Conservation (phyloP, 1,284 basidiomycete genomes). For the Mixia osmundae region DNA sequence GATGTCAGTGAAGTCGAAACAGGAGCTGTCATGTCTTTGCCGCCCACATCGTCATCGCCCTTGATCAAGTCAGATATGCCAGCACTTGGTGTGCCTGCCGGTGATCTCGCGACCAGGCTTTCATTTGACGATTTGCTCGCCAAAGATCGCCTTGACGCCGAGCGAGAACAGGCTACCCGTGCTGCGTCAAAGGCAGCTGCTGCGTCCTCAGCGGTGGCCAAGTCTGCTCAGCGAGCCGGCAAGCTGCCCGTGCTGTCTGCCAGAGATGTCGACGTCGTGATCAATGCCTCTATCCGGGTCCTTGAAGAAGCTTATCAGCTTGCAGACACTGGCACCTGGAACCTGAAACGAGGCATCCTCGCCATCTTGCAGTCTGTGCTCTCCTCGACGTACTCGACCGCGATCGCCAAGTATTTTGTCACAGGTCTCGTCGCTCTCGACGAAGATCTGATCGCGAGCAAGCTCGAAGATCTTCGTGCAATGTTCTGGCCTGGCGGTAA, state of each 20-base stretch:
- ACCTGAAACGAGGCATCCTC: constrained; percentile 20
- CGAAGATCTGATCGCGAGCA: constrained; percentile 14
- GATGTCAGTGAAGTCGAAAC: no score
- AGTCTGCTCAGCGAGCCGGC: not conserved
- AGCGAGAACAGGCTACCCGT: no score
- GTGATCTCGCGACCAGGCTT: no score
- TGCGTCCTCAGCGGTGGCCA: not conserved
- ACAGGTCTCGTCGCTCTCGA: constrained; percentile 16
- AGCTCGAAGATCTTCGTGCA: constrained; percentile 14
- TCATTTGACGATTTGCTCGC: no score
- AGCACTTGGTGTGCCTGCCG: no score
- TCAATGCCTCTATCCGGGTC: constrained; percentile 21
- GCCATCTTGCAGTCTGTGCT: constrained; percentile 21
- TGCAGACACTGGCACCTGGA: constrained; percentile 20
- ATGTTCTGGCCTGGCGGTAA: constrained; percentile 19
- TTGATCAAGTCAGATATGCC: no score
- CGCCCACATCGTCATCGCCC: no score
- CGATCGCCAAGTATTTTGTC: constrained; percentile 18
- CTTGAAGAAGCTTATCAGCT: constrained; percentile 22
- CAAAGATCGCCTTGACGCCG: no score
- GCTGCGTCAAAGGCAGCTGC: not conserved
- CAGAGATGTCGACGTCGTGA: constrained; percentile 19
- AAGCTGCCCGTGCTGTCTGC: constrained; percentile 9
- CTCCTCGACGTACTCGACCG: constrained; percentile 18
- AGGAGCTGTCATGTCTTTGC: no score